phyloP scores from a whole-genome alignment of 163 green algal species.

The Prototheca stagnorum region DNA sequence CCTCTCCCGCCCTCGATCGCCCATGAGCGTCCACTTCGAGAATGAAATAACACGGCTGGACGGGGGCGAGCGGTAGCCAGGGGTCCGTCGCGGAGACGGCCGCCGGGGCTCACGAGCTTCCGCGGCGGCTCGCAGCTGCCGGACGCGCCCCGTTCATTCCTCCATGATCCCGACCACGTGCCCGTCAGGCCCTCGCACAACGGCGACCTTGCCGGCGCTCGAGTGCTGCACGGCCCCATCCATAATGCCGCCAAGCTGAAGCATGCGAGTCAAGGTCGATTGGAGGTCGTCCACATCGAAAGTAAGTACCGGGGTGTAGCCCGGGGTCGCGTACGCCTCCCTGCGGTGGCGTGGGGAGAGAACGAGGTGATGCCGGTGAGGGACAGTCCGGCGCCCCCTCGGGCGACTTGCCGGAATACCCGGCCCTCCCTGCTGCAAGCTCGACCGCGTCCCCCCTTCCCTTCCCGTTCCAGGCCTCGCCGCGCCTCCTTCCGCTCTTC shows the following conservation, averaged over 20 bases:
- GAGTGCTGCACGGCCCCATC: conserved; percentile 55
- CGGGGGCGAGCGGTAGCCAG: too few species aligned
- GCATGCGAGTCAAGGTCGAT: conserved; percentile 28
- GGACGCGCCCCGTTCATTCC: neutral
- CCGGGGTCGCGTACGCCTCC: conserved; percentile 37
- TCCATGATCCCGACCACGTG: conserved; percentile 54
- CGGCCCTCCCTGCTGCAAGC: too few species aligned
- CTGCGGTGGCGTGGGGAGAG: conserved; percentile 7
- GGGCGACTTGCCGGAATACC: too few species aligned
- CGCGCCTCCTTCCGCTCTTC: too few species aligned
- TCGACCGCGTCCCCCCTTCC: too few species aligned
- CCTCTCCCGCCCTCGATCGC: too few species aligned
- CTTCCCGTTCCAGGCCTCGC: too few species aligned
- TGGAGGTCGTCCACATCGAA: conserved; percentile 59
- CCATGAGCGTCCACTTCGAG: neutral
- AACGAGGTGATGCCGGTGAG: too few species aligned
- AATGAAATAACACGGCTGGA: neutral
- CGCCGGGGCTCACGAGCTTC: too few species aligned
- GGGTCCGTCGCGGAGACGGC: too few species aligned
- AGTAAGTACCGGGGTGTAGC: conserved; percentile 46
- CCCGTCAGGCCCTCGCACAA: conserved; percentile 36
- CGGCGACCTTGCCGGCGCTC: conserved; percentile 39
- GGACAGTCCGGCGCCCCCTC: too few species aligned
- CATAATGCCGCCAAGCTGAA: conserved; percentile 40
- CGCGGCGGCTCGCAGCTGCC: too few species aligned